Evolutionary conservation across 225 moss, liverwort and hornwort genomes (phyloP), one percentile per base, ranked within the genome.

Genomic region (Climacium dendroides): DNA sequence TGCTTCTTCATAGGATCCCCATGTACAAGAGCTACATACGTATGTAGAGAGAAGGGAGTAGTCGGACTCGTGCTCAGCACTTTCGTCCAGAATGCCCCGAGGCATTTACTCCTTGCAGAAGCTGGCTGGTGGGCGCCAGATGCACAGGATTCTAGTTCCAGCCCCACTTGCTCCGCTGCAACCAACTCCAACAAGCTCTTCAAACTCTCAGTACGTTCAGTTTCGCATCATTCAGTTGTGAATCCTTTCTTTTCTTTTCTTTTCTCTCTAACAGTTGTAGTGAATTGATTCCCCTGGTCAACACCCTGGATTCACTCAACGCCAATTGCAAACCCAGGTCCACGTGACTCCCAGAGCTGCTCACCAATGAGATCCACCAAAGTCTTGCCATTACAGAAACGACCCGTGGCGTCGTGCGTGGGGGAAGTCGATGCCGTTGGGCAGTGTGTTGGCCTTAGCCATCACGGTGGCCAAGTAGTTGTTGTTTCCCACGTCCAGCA

Each of bases 21-120:
- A 22, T 5, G 41, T 20, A 9, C 79, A 20, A 13, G 25, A 74
- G 37, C n/a, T n/a, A n/a, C n/a, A 45, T 32, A 5, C 79, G 79
- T 9, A 16, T n/a, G 60, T 14, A 18, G 19, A 32, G 63, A 39
- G 29, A 23, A 9, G 30, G 63, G 60, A 78, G 43, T 3, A 17
- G 45, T 12, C 7, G 64, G 43, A 87, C 95, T 89, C 73, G 96
- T 94, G 62, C 25, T 61, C 77, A 23, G 89, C 93, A 63, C 91
- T 98, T 48, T 90, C 82, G 85, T 98, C 96, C 50, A 96, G 94
- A 70, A 95, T 96, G 41, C 96, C 94, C 96, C 23, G 96, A 96
- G 32, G 96, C 98, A 57, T 95, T 98, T 80, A 96, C 91, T 67
- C 96, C 98, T 23, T 91, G 89, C 60, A 98, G 83, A 61, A 96